Evolutionary conservation across 768 basidiomycete species (phyloP), one percentile per base, ranked within the genome.

Genomic region (Panus rudis): DNA sequence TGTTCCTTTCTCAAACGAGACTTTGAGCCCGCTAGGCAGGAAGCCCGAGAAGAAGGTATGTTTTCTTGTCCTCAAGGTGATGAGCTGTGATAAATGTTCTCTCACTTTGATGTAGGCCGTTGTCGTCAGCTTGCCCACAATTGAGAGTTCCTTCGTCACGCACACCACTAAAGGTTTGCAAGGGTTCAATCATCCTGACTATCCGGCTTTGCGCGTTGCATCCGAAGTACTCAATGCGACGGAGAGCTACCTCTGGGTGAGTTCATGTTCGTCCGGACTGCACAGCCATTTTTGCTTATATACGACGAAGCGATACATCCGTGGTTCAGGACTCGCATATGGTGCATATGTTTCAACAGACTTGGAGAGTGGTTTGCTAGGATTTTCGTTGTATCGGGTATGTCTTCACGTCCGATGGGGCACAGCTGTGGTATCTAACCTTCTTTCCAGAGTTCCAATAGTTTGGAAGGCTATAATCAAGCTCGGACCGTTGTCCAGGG

Each of bases 251-350:
- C 77, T 97, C 44, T 98, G 94, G 94, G 88, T 90, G 62, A 27
- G 61, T 47, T n/a, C n/a, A 25, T 16, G 17, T 27, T 4, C 21
- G 12, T 4, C 20, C 14, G 37, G 24, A 13, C 20, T 12, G 21
- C 10, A 16, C 27, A n/a, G 16, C 12, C 28, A 16, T 28, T 30
- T 10, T 39, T 3, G 17, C 40, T 39, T n/a, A 44, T 42, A 38
- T 34, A 13, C 39, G n/a, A 22, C 49, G 2, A 47, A 89, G 85
- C 78, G 84, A 20, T 86, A 84, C 48, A 91, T 99, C 47, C 84
- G 96, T 31, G 96, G 96, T 6, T 84, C 90, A 43, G 96, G 96
- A 17, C 66, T 99, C 25, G 96, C 96, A 4, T 98, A 96, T 51
- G 90, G 92, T n/a, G 90, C 90, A 21, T 79, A 79, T 53, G 70